Conservation (phyloP, 208 protist species). For the Phytomonas serpens region DNA sequence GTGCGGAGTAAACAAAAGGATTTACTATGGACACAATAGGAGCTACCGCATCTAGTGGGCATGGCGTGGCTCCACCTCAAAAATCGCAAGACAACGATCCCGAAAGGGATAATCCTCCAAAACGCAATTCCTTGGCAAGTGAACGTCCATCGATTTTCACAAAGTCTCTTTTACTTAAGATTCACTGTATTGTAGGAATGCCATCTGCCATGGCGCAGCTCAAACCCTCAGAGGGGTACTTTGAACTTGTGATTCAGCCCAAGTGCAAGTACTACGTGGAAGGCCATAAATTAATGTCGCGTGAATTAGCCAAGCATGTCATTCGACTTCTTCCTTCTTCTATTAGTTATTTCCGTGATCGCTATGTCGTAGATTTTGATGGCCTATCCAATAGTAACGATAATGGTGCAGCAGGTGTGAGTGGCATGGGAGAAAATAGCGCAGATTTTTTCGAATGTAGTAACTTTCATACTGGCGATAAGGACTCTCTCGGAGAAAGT, state of each 20-base stretch:
- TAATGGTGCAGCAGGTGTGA: background rate
- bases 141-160: background rate
- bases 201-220: constrained; percentile 45
- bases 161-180: constrained; percentile 22
- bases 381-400: background rate
- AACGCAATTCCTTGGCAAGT: background rate
- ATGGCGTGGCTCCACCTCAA: background rate
- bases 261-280: constrained; percentile 47
- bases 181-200: constrained; percentile 55
- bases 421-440: background rate
- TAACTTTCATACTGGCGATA: constrained; percentile 4
- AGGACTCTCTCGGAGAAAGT: background rate
- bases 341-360: constrained; percentile 34
- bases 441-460: background rate
- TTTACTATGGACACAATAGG: background rate
- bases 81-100: background rate
- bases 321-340: constrained; percentile 33
- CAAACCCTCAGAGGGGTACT: constrained; percentile 21
- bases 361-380: constrained; percentile 49
- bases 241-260: constrained; percentile 46
- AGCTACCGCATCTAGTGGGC: background rate
- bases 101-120: background rate
- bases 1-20: background rate
- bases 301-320: constrained; percentile 32
- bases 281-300: constrained; percentile 30